A percentile compares a stretch with the other conserved stretches of the same genome.
These are phyloP conservation scores for Trichoderma gamsii DNA, from an alignment of 495 filamentous ascomycete species.

Conservation along the genomic window DNA sequence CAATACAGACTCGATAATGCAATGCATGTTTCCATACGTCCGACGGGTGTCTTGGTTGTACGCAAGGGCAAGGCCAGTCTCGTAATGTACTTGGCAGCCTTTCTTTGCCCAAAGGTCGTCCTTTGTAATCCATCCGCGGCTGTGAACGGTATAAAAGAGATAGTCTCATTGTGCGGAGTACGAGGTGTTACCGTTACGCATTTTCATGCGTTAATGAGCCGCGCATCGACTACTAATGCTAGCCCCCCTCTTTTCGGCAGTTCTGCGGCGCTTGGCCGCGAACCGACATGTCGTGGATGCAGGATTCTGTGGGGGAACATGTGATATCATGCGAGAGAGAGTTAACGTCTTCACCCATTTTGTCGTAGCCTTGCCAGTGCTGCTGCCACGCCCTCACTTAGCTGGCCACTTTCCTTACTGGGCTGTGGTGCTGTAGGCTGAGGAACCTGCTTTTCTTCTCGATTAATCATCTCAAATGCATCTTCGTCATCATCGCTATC, in stretches of 20 bases:
- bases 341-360: slow-evolving; percentile 27
- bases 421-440: slow-evolving; percentile 22
- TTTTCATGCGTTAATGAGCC: not conserved
- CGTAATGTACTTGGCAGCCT: not conserved
- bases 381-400: slow-evolving; percentile 48
- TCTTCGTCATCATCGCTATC: not conserved
- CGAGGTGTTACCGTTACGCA: not conserved
- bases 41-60: not conserved
- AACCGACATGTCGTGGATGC: not conserved
- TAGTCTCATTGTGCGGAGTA: not conserved
- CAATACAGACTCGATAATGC: not conserved
- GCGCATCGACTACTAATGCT: not conserved
- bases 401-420: slow-evolving; percentile 31
- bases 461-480: not conserved
- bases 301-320: not conserved
- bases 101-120: not conserved
- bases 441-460: not conserved
- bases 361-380: slow-evolving; percentile 47
- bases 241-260: slow-evolving; percentile 1
- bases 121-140: too few species aligned
- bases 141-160: not conserved
- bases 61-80: not conserved
- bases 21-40: not conserved
- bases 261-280: not conserved
- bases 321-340: not conserved